Percentiles rank a stretch among this genome's conserved stretches.
Evolutionary conservation across 257 asterid species (phyloP).

Genomic region (Prunella vulgaris): DNA sequence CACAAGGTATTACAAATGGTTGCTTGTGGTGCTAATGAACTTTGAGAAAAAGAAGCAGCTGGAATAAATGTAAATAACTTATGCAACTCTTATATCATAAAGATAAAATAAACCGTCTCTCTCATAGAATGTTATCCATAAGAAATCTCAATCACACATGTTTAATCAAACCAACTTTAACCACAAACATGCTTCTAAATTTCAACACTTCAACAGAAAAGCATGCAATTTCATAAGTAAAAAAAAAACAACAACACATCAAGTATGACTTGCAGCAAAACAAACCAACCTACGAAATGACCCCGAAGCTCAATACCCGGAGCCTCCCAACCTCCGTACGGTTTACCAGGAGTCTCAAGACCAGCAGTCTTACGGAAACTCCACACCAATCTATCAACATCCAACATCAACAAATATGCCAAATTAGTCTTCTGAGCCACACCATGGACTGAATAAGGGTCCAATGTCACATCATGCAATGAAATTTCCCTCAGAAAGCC

Average conservation of each 20-base stretch:
- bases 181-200: conserved; percentile 1
- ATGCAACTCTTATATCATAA: neutral
- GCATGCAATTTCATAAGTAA: neutral
- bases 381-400: conserved; percentile 82
- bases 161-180: neutral
- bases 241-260: neutral
- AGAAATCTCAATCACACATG: neutral
- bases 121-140: neutral
- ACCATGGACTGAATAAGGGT: conserved; percentile 63
- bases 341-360: conserved; percentile 57
- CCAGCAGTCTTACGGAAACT: conserved; percentile 83
- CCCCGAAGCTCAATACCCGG: conserved; percentile 73
- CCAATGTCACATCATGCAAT: conserved; percentile 65
- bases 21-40: too few species aligned
- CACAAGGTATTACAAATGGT: too few species aligned
- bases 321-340: conserved; percentile 96
- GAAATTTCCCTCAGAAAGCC: conserved; percentile 60
- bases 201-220: neutral
- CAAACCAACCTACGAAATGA: conserved; percentile 83
- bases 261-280: neutral
- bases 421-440: conserved; percentile 85
- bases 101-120: neutral
- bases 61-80: neutral
- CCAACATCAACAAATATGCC: conserved; percentile 83
- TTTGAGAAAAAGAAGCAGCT: too few species aligned